Evolutionary conservation across 1,284 basidiomycete genomes (phyloP).

Genomic region (Naganishia cerealis): DNA sequence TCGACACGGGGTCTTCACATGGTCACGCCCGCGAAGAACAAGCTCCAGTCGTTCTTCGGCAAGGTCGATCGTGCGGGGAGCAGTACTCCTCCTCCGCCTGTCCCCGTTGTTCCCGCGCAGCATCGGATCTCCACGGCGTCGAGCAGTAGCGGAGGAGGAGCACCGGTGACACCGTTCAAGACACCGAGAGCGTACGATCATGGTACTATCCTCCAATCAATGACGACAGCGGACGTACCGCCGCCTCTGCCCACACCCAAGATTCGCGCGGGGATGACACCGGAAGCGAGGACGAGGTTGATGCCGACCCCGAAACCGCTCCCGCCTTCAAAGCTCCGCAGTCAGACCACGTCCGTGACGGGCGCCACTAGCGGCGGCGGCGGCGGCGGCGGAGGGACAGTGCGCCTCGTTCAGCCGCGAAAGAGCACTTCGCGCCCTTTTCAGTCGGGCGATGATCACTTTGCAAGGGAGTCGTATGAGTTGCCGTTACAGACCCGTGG

Average conservation of each 20-base stretch:
- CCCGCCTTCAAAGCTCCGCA: conserved; percentile 18
- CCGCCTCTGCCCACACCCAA: conserved; percentile 39
- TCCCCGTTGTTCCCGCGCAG: conserved; percentile 2
- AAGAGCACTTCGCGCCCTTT: conserved; percentile 22
- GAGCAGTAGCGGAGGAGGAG: conserved; percentile 2
- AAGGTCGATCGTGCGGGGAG: conserved; percentile 6
- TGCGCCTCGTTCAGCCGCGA: conserved; percentile 17
- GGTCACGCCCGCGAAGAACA: conserved; percentile 28
- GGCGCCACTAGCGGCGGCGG: conserved; percentile 36
- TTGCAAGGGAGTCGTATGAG: conserved; percentile 20
- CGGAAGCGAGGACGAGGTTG: conserved; percentile 47
- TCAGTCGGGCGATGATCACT: conserved; percentile 12
- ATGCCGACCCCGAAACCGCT: conserved; percentile 32
- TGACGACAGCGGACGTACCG: not conserved
- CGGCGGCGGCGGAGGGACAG: conserved; percentile 36
- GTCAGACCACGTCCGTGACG: not conserved
- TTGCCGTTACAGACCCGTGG: conserved; percentile 10
- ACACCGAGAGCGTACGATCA: conserved; percentile 7
- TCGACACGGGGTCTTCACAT: conserved; percentile 14
- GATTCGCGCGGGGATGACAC: conserved; percentile 47
- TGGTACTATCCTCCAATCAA: conserved; percentile 11
- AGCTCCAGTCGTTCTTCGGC: conserved; percentile 22
- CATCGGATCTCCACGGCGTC: conserved; percentile 4
- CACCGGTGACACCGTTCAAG: conserved; percentile 6
- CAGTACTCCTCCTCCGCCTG: conserved; percentile 24